Evolutionary conservation across 179 eudicot genomes (phyloP).

Genomic region (Carnegiea gigantea): DNA sequence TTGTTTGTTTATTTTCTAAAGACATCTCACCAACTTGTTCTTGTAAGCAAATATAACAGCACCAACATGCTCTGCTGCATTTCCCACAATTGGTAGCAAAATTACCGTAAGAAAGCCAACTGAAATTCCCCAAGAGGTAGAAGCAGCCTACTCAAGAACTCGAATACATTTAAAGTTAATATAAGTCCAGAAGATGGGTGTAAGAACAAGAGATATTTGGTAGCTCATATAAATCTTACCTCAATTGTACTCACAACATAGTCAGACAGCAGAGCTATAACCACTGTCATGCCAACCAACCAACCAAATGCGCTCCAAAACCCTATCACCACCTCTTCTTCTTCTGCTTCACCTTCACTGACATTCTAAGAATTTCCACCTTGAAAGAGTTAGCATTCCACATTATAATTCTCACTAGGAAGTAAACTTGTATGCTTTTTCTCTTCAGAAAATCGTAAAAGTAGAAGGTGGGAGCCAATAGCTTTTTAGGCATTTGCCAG

Average conservation of each 20-base stretch:
- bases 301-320: conserved; percentile 58
- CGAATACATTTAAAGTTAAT: background rate
- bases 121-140: conserved; percentile 61
- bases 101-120: conserved; percentile 59
- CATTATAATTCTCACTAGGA: background rate
- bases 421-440: background rate
- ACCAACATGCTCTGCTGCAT: conserved; percentile 77
- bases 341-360: conserved; percentile 16
- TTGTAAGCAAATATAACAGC: conserved; percentile 65
- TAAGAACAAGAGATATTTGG: background rate
- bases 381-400: background rate
- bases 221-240: conserved; percentile 34
- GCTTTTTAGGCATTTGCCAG: background rate
- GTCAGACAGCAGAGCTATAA: conserved; percentile 63
- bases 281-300: conserved; percentile 54
- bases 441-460: background rate
- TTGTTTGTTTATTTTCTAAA: background rate
- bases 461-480: background rate
- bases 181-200: background rate
- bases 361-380: conserved; percentile 14
- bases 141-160: conserved; percentile 46
- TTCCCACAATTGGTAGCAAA: conserved; percentile 69
- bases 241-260: conserved; percentile 75
- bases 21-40: conserved; percentile 55
- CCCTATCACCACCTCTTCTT: conserved; percentile 44